Base-by-base conservation (phyloP, 2,329 filamentous ascomycete genomes). In the Pestalotiopsis sp. region DNA sequence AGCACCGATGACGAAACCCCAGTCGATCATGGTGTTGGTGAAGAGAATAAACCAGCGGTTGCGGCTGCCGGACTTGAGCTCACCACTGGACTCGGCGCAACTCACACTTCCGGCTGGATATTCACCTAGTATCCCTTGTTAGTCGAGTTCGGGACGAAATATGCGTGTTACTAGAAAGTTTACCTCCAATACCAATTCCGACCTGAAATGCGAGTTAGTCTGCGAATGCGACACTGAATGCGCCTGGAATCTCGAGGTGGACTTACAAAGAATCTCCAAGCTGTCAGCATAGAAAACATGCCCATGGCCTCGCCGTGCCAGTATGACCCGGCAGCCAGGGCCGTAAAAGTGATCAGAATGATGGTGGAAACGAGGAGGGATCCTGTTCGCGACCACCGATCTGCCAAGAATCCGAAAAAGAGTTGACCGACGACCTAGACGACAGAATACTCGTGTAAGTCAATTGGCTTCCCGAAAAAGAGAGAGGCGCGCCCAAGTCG, bases 31-130 rank as follows among this genome's bases (percentile, higher is more conserved):
- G 27, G 92, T 89, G 80, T 97, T 97, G 61, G 93, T 97, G 79
- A 96, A 97, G 72, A 97, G 85, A 74, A 95, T 93, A 77, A 95
- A 98, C 94, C 94, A 97, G 52, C 92, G 86, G 77, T 98, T 95
- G n/a, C 95, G 86, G 17, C 92, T 91, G 12, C 95, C 95, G 17
- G 82, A 80, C 79, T 94, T 94, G 69, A 98, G 84, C 77, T 97
- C 94, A 25, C 93, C 93, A 0, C 92, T 95, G 4, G 91, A 92
- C 80, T 98, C 95, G 2, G 94, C 93, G 66, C 90, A 92, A 2
- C 92, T 93, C 0, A 98, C 95, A 69, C 90, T 93, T 3, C 95
- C 95, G 57, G 93, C 92, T 0, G 93, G 93, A 74, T 94, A 95
- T 79, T 95, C 92, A 68, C 91, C 83, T 83, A 41, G 45, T 70